Conservation (phyloP, 768 basidiomycete species). For the Auricularia heimuer region DNA sequence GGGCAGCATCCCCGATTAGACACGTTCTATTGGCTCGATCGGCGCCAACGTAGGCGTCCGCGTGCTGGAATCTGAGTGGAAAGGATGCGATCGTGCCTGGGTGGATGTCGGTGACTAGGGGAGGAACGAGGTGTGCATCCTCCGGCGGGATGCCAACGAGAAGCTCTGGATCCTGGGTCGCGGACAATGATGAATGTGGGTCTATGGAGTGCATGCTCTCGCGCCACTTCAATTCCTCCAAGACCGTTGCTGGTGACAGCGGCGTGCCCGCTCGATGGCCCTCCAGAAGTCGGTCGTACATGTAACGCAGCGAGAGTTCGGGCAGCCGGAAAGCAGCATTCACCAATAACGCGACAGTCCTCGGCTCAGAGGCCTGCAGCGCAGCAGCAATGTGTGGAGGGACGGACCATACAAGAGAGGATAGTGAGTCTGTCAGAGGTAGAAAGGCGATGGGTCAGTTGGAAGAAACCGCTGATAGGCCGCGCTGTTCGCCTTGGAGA, state of each 20-base stretch:
- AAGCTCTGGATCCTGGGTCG: constrained; percentile 19
- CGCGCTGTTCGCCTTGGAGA: constrained; percentile 58
- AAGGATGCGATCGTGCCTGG: constrained; percentile 74
- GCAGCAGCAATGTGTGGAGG: constrained; percentile 64
- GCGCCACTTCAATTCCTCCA: constrained; percentile 59
- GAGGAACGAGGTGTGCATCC: constrained; percentile 60
- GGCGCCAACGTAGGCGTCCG: constrained; percentile 77
- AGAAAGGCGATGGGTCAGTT: constrained; percentile 91
- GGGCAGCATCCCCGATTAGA: constrained; percentile 92
- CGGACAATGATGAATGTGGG: constrained; percentile 43
- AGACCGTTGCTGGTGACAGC: constrained; percentile 40
- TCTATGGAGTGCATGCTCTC: constrained; percentile 63
- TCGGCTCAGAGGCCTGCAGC: constrained; percentile 54
- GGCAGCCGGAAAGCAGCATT: constrained; percentile 89
- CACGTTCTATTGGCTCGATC: constrained; percentile 60
- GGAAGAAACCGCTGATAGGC: constrained; percentile 94
- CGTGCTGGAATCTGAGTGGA: constrained; percentile 79
- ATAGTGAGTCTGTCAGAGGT: constrained; percentile 65
- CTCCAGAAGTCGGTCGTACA: constrained; percentile 53
- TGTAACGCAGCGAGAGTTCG: constrained; percentile 56
- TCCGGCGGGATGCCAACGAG: constrained; percentile 46
- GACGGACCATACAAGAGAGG: constrained; percentile 94
- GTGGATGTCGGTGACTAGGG: constrained; percentile 63
- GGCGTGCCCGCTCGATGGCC: constrained; percentile 34
- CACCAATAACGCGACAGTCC: constrained; percentile 61